Conservation (phyloP, 768 basidiomycete species). For the Rhizopogon roseolus region DNA sequence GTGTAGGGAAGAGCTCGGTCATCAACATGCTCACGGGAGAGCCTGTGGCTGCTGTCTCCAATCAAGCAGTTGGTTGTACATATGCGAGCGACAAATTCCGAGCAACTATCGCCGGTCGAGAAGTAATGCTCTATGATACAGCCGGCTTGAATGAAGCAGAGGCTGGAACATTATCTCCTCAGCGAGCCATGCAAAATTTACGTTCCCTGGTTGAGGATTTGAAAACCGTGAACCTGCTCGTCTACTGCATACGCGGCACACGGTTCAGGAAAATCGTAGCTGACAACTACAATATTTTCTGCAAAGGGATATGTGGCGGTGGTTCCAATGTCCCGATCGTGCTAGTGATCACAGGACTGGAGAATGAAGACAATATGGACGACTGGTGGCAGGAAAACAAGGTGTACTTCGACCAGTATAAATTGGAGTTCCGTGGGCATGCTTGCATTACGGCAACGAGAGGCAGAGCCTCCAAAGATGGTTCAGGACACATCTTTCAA, state of each 20-base stretch:
- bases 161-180: background rate
- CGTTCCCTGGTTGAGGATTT: conserved; percentile 20
- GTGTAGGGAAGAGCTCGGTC: conserved; percentile 11
- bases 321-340: conserved; percentile 26
- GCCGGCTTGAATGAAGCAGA: conserved; percentile 24
- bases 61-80: conserved; percentile 16
- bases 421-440: background rate
- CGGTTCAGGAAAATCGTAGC: conserved; percentile 21
- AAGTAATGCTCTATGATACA: conserved; percentile 20
- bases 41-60: conserved; percentile 7
- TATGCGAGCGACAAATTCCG: background rate
- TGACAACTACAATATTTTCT: conserved; percentile 27
- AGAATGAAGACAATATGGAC: conserved; percentile 16
- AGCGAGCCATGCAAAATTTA: conserved; percentile 6
- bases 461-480: no score
- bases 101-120: background rate
- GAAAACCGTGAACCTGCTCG: conserved; percentile 25
- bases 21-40: conserved; percentile 26
- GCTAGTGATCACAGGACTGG: conserved; percentile 27
- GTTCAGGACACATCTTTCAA: no score
- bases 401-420: background rate
- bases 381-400: conserved; percentile 9
- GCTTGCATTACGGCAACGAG: no score
- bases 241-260: conserved; percentile 27
- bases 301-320: background rate